Conservation (phyloP, 495 filamentous ascomycete genomes). For the Hypoxylon lienhwacheense region DNA sequence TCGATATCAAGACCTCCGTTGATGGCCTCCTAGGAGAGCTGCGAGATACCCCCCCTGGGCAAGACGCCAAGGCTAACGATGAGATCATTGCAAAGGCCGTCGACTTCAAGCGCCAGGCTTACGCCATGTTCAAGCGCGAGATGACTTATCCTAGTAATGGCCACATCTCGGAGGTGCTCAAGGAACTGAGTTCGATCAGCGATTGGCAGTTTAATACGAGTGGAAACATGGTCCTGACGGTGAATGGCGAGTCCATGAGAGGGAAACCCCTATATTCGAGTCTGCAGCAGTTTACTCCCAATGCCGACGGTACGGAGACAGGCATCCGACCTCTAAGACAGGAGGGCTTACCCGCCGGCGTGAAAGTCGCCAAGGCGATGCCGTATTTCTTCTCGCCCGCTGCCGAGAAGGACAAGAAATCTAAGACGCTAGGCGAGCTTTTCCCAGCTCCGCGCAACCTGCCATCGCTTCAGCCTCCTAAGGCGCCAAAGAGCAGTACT, state of each 20-base stretch:
- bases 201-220: constrained; percentile 35
- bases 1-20: constrained; percentile 47
- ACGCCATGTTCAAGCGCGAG: constrained; percentile 47
- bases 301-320: constrained; percentile 37
- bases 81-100: constrained; percentile 42
- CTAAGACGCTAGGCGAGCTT: constrained; percentile 73
- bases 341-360: constrained; percentile 68
- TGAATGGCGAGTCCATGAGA: constrained; percentile 69
- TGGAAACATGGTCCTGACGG: constrained; percentile 65
- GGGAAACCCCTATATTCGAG: constrained; percentile 84
- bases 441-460: constrained; percentile 73
- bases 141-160: constrained; percentile 41
- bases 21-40: constrained; percentile 47
- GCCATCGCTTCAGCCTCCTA: constrained; percentile 71
- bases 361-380: constrained; percentile 68
- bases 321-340: constrained; percentile 58
- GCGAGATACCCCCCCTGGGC: constrained; percentile 24
- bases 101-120: constrained; percentile 47
- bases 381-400: constrained; percentile 45
- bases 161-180: constrained; percentile 14
- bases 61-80: constrained; percentile 32
- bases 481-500: constrained; percentile 63
- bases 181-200: constrained; percentile 25
- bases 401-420: constrained; percentile 50
- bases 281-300: constrained; percentile 59